Conservation (phyloP, 2,329 filamentous ascomycete genomes). For the Lasiodiplodia sp. region DNA sequence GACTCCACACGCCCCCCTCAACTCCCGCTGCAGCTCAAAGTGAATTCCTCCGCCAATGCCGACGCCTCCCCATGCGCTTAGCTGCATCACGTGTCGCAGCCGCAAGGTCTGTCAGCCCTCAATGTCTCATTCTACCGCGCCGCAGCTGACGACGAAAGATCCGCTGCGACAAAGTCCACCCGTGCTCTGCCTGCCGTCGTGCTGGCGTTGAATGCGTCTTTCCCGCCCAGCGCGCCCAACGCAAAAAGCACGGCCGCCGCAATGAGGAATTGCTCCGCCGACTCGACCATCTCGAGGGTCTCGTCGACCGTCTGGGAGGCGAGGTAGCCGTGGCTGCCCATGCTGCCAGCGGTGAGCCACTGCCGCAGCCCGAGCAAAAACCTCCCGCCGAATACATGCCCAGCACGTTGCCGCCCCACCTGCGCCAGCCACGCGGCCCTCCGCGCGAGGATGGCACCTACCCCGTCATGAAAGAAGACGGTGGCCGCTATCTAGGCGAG, state of each 20-base stretch:
- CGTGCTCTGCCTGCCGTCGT: conserved; percentile 21
- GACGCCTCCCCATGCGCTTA: conserved; percentile 18
- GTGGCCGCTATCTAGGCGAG: conserved; percentile 41
- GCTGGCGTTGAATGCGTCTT: conserved; percentile 27
- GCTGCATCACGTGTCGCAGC: conserved; percentile 25
- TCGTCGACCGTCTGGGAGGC: conserved; percentile 29
- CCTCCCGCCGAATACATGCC: background rate
- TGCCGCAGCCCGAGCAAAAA: background rate
- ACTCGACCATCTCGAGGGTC: conserved; percentile 28
- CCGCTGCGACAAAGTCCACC: conserved; percentile 26
- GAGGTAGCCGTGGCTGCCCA: conserved; percentile 23
- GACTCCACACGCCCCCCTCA: background rate
- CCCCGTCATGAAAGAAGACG: conserved; percentile 28
- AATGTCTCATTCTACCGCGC: background rate
- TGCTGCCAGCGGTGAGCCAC: conserved; percentile 3
- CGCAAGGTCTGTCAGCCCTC: background rate
- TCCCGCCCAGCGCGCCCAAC: conserved; percentile 23
- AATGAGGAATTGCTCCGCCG: conserved; percentile 29
- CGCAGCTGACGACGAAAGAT: conserved; percentile 4
- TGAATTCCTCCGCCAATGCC: conserved; percentile 14
- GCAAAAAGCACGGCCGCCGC: conserved; percentile 28
- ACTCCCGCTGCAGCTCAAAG: background rate
- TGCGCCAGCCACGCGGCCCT: conserved; percentile 3
- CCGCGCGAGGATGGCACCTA: conserved; percentile 26
- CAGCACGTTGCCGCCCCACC: conserved; percentile 1